Base-by-base conservation (phyloP, 2,329 filamentous ascomycete species). In the Microcyclospora pomicola region DNA sequence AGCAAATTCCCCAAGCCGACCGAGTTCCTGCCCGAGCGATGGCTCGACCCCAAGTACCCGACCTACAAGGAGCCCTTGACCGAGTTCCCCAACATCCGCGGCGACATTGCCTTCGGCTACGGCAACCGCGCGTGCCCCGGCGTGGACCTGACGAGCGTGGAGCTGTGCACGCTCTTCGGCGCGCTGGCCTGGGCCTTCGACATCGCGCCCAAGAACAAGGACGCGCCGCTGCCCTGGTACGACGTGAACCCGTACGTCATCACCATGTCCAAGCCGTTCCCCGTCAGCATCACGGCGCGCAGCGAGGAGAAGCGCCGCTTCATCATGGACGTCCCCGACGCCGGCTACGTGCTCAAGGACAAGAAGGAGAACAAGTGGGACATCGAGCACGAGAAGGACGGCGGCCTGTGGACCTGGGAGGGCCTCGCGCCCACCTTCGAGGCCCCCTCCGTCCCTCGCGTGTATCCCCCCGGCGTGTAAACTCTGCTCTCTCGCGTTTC, bases 31-130 rank as follows among this genome's bases (percentile, higher is more conserved):
- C 56, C 56, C 19, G 51, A 56, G 36, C 52, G 56, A 32, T 59
- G 49, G 48, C 47, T 59, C 37, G 48, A 55, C 28, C 50, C 55
- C 5, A 38, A 45, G 15, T 59, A 51, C 42, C 55, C 55, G 14
- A 56, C 55, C 36, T 59, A 54, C 50, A 53, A 58, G 38, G 55
- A 57, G 41, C 55, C 55, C 5, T 48, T 59, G 16, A 53, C 49
- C 40, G 52, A 59, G 36, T 56, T 53, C 46, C 55, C 55, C 34
- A 58, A 51, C 47, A 47, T 59, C 33, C 45, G 47, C 43, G 50
- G 49, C 42, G 49, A 56, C 44, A 47, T 42, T 27, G 48, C 45
- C n/a, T 58, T 58, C 40, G 55, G 55, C 38, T 58, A 58, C 44
- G 55, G 55, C 33, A 56, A 51, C 40, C 54, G 55, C 14, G 48